phyloP scores from a whole-genome alignment of 495 filamentous ascomycete genomes.

The Aspergillus bridgeri region DNA sequence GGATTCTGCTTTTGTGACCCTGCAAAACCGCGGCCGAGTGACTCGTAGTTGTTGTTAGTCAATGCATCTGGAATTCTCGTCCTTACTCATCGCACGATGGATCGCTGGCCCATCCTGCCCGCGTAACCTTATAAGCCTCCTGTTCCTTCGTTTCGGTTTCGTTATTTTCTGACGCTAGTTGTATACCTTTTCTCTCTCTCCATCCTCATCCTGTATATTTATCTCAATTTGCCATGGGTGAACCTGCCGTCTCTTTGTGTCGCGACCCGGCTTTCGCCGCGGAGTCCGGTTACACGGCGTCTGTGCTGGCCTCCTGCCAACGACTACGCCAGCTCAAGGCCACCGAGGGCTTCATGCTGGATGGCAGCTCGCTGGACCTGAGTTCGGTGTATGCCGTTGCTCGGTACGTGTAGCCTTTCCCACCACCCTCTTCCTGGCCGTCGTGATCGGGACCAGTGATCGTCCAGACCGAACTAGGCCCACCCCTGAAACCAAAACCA shows the following conservation, averaged over 20 bases:
- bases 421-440: background rate
- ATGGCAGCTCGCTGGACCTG: slow-evolving; percentile 15
- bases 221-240: background rate
- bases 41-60: background rate
- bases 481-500: background rate
- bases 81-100: background rate
- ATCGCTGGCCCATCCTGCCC: background rate
- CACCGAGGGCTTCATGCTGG: slow-evolving; percentile 9
- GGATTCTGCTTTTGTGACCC: too few relatives aligned
- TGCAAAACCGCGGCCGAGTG: too few relatives aligned
- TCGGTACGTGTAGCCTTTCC: slow-evolving; percentile 7
- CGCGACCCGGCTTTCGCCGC: background rate
- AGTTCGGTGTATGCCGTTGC: slow-evolving; percentile 15
- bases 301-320: background rate
- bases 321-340: slow-evolving; percentile 5
- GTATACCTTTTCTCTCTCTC: background rate
- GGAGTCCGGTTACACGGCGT: background rate
- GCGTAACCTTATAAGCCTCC: background rate
- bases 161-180: background rate
- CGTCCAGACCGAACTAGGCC: background rate
- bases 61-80: background rate
- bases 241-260: background rate
- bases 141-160: background rate
- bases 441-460: background rate
- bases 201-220: background rate